Evolutionary conservation across 2,329 filamentous ascomycete species (phyloP), one percentile per base, ranked within the genome.

Genomic region (Fusarium virguliforme): DNA sequence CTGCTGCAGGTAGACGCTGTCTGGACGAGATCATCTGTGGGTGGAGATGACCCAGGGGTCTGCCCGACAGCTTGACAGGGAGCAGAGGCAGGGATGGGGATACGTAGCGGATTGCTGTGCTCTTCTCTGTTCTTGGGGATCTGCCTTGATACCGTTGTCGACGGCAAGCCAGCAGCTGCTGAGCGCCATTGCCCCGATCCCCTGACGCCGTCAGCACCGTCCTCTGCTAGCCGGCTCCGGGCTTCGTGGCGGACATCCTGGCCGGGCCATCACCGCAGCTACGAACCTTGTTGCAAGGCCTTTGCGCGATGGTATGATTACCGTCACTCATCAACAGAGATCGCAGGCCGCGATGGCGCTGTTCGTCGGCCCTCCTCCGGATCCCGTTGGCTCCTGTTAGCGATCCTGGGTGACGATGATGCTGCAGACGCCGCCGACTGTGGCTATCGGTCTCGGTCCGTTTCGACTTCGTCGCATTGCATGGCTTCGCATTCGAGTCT

Each of bases 361-460:
- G 51, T 58, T 46, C 34, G 37, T 62, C 34, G 30, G 58, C 34
- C n/a, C 53, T 70, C 28, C 32, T 64, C 51, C 37, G 48, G 35
- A 43, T 55, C 37, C 38, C 30, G 46, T 32, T 65, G 32, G 41
- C 58, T 35, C 50, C 41, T 51, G 66, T 55, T 58, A 43, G 56
- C 58, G 34, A 62, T 58, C 51, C 65, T 22, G 46, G 30, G 43
- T 53, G 68, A 61, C 59, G 68, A 61, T 61, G 64, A 61, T 53
- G 56, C 24, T 62, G 64, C 68, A 70, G 69, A 51, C 56, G 64
- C 61, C 64, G 46, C 56, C 30, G 62, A 48, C 57, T 37, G 22
- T 50, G 59, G 40, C 53, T 40, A 32, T 48, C 41, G 53, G 59
- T 69, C 71, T 75, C 73, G 69, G 71, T 71, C 61, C 68, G 67